Base-by-base conservation (phyloP, 192 early-diverging fungal genomes). In the Entomortierella parvispora region DNA sequence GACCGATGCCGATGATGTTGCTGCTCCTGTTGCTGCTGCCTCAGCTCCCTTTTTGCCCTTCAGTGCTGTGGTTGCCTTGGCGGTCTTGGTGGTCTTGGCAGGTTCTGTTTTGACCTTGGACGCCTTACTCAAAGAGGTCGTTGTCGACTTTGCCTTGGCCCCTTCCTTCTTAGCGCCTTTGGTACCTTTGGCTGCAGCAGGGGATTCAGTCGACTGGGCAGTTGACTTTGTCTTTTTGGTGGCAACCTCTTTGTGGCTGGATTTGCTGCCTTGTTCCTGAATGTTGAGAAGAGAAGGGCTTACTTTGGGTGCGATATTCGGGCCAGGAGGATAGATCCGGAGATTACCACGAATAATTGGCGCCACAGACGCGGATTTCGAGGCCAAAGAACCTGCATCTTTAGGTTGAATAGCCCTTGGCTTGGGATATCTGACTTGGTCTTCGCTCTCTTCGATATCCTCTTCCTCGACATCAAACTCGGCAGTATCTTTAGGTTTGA, bases 301-400 rank as follows among this genome's bases (percentile, higher is more conserved):
- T 18, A 22, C 47, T 14, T 15, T 26, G 23, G 40, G n/a, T 11
- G 74, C 55, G 37, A 77, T 68, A 25, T 68, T 52, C n/a, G 74
- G 74, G 28, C 74, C 74, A 40, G 74, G 60, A 42, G 74, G 74
- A 33, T 77, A 77, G 23, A 77, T 77, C 5, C 74, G 65, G n/a
- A 77, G 48, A 33, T 77, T 77, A 31, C 74, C 74, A n/a, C 74
- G 65, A 42, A 77, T 54, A 26, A 77, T 77, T 28, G 74, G 74
- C 0, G 74, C 65, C 0, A 68, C 60, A 25, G 25, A 33, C 6
- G 55, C 56, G 4, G 71, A 59, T n/a, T 62, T 65, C 33, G 37
- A 31, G 29, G 65, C 4, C 22, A 18, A 12, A 17, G 53, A 23
- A 7, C 33, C 26, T 15, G 58, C 54, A 34, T 32, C 20, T 15